Percentiles rank a stretch among this genome's conserved stretches.
Evolutionary conservation across 805 yeast species (phyloP).

Genomic region (Candida awuae): DNA sequence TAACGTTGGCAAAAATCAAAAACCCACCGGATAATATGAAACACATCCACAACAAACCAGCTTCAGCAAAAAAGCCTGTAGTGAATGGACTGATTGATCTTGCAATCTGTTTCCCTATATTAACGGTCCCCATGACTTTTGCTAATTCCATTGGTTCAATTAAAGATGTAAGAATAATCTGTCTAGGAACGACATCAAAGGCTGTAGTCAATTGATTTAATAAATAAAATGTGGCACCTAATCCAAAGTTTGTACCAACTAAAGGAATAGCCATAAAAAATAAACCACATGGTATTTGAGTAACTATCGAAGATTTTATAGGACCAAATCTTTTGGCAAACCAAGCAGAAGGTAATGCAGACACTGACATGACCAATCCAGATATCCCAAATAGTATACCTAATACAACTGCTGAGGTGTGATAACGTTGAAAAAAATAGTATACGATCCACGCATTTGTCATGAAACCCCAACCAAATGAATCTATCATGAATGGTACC

Average conservation of each 20-base stretch:
- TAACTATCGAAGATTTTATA: constrained; percentile 60
- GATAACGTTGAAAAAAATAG: constrained; percentile 56
- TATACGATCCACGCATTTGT: constrained; percentile 83
- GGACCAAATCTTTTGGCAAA: constrained; percentile 68
- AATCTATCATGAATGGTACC: constrained; percentile 70
- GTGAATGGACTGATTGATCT: constrained; percentile 74
- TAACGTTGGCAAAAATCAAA: constrained; percentile 40
- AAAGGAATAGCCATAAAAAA: constrained; percentile 50
- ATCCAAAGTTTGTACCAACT: constrained; percentile 26
- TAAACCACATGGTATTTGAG: constrained; percentile 72
- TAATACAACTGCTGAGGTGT: constrained; percentile 44
- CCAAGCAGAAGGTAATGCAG: constrained; percentile 71
- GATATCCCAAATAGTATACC: constrained; percentile 64
- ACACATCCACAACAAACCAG: constrained; percentile 38
- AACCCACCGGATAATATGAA: constrained; percentile 45
- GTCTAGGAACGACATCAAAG: constrained; percentile 92
- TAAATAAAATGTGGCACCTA: constrained; percentile 45
- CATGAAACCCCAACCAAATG: constrained; percentile 85
- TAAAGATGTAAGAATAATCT: constrained; percentile 63
- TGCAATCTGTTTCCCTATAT: constrained; percentile 79
- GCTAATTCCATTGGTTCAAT: constrained; percentile 59
- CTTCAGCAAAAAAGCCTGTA: constrained; percentile 65
- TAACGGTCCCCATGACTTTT: constrained; percentile 75
- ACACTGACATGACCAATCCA: constrained; percentile 52
- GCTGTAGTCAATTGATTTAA: constrained; percentile 57